These are phyloP conservation scores for Pezizomycotina sp. DNA, from an alignment of 2,329 filamentous ascomycete genomes.

Conservation along the genomic window DNA sequence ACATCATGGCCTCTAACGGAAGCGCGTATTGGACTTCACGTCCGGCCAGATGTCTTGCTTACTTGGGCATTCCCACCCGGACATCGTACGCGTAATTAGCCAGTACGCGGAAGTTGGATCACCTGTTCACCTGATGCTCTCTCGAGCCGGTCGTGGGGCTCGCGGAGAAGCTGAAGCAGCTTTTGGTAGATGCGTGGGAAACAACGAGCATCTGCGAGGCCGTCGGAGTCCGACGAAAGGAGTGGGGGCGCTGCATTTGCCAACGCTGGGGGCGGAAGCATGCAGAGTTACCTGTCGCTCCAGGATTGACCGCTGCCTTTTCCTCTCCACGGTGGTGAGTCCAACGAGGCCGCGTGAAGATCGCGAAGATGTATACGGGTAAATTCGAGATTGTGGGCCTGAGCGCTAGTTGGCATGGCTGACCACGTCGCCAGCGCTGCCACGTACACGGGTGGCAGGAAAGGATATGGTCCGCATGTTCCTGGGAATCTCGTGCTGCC, in stretches of 20 bases:
- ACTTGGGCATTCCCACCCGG: conserved; percentile 41
- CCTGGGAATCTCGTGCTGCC: conserved; percentile 44
- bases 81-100: conserved; percentile 39
- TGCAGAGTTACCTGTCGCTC: too few relatives aligned
- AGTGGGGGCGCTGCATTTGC: too few relatives aligned
- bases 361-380: conserved; percentile 47
- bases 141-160: conserved; percentile 41
- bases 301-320: too few relatives aligned
- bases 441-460: conserved; percentile 39
- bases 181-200: conserved; percentile 37
- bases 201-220: too few relatives aligned
- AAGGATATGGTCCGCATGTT: conserved; percentile 33
- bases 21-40: conserved; percentile 41
- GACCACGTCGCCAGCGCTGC: conserved; percentile 38
- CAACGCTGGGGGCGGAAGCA: too few relatives aligned
- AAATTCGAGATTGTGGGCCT: conserved; percentile 49
- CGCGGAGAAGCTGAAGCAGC: conserved; percentile 35
- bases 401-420: conserved; percentile 46
- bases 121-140: conserved; percentile 45
- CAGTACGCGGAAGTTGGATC: conserved; percentile 39
- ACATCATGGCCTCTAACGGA: conserved; percentile 33
- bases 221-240: too few relatives aligned
- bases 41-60: conserved; percentile 46
- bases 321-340: conserved; percentile 42
- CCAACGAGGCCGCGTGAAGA: conserved; percentile 47